These are phyloP conservation scores for Debaryomyces maramus DNA, from an alignment of 805 yeast genomes.

Conservation along the genomic window DNA sequence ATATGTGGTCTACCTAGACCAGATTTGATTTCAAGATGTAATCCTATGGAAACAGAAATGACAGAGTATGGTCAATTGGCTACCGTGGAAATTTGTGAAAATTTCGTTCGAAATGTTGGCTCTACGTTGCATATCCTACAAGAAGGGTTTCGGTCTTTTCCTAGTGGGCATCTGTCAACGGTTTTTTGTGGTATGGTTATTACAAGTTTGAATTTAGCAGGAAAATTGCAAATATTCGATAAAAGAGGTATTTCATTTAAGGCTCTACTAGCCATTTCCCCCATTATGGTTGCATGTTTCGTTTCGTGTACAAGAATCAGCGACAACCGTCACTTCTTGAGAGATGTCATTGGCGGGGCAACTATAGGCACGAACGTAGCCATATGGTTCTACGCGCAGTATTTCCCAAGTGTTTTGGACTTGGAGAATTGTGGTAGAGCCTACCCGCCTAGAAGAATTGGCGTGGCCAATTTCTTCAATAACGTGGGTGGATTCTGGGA, in stretches of 20 bases:
- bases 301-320: slow-evolving; percentile 45
- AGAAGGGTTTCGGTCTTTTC: slow-evolving; percentile 30
- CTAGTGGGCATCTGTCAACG: slow-evolving; percentile 31
- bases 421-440: slow-evolving; percentile 38
- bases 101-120: neutral
- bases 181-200: slow-evolving; percentile 35
- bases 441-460: slow-evolving; percentile 43
- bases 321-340: slow-evolving; percentile 46
- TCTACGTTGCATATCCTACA: slow-evolving; percentile 11
- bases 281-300: slow-evolving; percentile 32
- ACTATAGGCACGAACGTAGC: slow-evolving; percentile 36
- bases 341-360: slow-evolving; percentile 42
- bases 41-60: slow-evolving; percentile 13
- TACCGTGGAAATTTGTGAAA: slow-evolving; percentile 20
- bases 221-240: slow-evolving; percentile 35
- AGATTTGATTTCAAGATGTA: slow-evolving; percentile 25
- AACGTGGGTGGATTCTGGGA: slow-evolving; percentile 40
- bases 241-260: slow-evolving; percentile 35
- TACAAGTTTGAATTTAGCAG: slow-evolving; percentile 32
- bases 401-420: slow-evolving; percentile 37
- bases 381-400: slow-evolving; percentile 36
- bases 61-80: slow-evolving; percentile 9
- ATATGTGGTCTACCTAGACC: slow-evolving; percentile 30
- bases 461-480: slow-evolving; percentile 20
- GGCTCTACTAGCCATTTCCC: slow-evolving; percentile 30